A percentile compares a stretch with the other conserved stretches of the same genome.
Conservation (phyloP, 73 alveolate genomes). For the Paramecium octaurelia region DNA sequence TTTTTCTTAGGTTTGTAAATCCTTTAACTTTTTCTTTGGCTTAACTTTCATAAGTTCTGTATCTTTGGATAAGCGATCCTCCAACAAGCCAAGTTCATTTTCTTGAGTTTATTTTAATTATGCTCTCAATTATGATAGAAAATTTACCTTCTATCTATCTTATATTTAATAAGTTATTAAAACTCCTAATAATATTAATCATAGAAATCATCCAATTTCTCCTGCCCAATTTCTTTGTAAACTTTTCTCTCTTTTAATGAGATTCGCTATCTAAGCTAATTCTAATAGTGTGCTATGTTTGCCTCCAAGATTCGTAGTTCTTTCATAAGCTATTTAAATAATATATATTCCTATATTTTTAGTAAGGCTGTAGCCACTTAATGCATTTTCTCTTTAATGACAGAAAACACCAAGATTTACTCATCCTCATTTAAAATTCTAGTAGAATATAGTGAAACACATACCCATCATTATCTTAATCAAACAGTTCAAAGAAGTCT, state of each 20-base stretch:
- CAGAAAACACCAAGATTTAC: constrained; percentile 72
- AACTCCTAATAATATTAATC: constrained; percentile 85
- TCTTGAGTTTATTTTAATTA: constrained; percentile 77
- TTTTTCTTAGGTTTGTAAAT: constrained; percentile 87
- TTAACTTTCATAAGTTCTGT: constrained; percentile 86
- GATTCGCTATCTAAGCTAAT: constrained; percentile 82
- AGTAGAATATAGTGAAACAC: not conserved
- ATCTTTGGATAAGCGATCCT: constrained; percentile 82
- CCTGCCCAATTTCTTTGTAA: constrained; percentile 89
- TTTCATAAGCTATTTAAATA: constrained; percentile 76
- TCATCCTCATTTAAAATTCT: constrained; percentile 64
- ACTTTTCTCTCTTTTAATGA: constrained; percentile 77
- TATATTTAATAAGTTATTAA: constrained; percentile 70
- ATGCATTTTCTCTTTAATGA: constrained; percentile 75
- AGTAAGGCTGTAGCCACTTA: constrained; percentile 52
- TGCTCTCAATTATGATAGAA: constrained; percentile 66
- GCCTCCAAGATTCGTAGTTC: constrained; percentile 79
- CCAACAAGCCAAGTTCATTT: constrained; percentile 75
- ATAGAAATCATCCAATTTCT: constrained; percentile 86
- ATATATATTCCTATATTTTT: constrained; percentile 63
- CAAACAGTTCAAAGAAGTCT: constrained; percentile 69
- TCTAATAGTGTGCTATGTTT: constrained; percentile 78
- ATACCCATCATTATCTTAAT: constrained; percentile 76
- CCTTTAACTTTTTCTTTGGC: constrained; percentile 85
- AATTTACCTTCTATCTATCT: constrained; percentile 56